These are phyloP conservation scores for Takashimella tepidaria DNA, from an alignment of 1,284 basidiomycete species.

Conservation along the genomic window DNA sequence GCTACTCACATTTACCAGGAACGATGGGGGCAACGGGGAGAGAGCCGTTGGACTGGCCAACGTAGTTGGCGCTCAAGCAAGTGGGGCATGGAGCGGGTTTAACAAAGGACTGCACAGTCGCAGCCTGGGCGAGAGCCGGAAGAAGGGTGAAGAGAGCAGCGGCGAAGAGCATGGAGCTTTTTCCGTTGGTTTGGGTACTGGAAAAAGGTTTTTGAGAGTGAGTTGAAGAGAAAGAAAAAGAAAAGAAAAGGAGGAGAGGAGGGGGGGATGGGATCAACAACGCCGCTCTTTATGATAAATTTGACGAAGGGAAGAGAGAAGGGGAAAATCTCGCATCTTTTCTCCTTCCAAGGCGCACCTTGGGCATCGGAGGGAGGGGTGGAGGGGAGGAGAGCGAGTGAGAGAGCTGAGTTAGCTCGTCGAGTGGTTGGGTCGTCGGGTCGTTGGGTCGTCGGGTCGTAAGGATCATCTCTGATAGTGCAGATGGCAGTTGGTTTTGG, in stretches of 20 bases:
- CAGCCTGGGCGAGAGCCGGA: slow-evolving; percentile 12
- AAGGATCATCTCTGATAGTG: too few species aligned
- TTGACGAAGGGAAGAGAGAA: background rate
- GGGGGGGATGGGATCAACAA: background rate
- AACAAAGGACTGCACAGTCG: slow-evolving; percentile 45
- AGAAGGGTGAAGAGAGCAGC: slow-evolving; percentile 11
- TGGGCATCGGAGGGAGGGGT: too few species aligned
- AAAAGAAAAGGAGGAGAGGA: background rate
- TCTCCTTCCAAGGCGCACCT: too few species aligned
- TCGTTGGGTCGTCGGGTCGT: too few species aligned
- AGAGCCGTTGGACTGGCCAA: slow-evolving; percentile 48
- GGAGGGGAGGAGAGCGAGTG: too few species aligned
- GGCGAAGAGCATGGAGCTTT: slow-evolving; percentile 3
- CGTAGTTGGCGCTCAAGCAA: slow-evolving; percentile 43
- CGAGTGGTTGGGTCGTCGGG: too few species aligned
- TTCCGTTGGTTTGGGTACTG: background rate
- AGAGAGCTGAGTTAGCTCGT: too few species aligned
- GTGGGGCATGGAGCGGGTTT: slow-evolving; percentile 47
- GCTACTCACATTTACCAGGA: slow-evolving; percentile 37
- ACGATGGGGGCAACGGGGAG: slow-evolving; percentile 46
- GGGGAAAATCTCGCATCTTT: too few species aligned
- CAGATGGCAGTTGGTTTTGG: too few species aligned
- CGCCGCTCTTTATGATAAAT: too few species aligned
- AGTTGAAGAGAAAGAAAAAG: background rate
- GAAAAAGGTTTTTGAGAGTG: background rate